These are phyloP conservation scores for Acanthamoeba castellanii DNA, from an alignment of 208 protist species.

Conservation along the genomic window DNA sequence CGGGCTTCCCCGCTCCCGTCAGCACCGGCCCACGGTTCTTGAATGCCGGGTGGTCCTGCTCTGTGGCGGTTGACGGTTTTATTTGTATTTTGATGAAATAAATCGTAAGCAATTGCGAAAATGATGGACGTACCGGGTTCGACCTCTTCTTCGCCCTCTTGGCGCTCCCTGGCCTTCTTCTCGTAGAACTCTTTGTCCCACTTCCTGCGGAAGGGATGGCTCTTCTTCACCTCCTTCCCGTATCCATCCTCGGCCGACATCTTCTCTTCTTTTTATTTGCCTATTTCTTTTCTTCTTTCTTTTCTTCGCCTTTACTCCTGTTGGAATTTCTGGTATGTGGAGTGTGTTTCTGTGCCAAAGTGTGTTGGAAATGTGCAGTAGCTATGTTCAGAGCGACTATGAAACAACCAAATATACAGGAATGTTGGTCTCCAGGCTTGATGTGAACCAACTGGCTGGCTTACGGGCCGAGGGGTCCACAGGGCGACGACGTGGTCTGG, in stretches of 20 bases:
- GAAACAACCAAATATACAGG: too few species aligned
- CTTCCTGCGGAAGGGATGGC: conserved; percentile 75
- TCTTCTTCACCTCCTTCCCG: conserved; percentile 70
- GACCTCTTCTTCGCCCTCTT: conserved; percentile 32
- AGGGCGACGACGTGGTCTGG: neutral
- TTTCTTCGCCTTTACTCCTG: too few species aligned
- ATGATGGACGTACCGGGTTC: neutral
- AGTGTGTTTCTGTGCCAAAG: too few species aligned
- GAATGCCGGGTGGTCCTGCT: conserved; percentile 51
- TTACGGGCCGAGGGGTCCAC: neutral
- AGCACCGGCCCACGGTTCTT: conserved; percentile 1
- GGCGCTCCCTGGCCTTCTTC: conserved; percentile 66
- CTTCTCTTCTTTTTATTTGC: neutral
- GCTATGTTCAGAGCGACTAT: too few species aligned
- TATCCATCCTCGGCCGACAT: neutral
- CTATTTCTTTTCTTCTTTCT: neutral
- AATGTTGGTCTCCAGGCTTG: too few species aligned
- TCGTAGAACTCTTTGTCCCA: conserved; percentile 81
- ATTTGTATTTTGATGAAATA: neutral
- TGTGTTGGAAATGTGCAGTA: too few species aligned
- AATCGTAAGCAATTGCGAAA: neutral
- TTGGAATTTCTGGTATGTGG: too few species aligned
- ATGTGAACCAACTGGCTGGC: too few species aligned
- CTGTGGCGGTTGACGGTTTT: neutral
- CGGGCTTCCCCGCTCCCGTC: neutral